phyloP scores from a whole-genome alignment of 164 flowering plant genomes.

The Tinospora cordifolia region DNA sequence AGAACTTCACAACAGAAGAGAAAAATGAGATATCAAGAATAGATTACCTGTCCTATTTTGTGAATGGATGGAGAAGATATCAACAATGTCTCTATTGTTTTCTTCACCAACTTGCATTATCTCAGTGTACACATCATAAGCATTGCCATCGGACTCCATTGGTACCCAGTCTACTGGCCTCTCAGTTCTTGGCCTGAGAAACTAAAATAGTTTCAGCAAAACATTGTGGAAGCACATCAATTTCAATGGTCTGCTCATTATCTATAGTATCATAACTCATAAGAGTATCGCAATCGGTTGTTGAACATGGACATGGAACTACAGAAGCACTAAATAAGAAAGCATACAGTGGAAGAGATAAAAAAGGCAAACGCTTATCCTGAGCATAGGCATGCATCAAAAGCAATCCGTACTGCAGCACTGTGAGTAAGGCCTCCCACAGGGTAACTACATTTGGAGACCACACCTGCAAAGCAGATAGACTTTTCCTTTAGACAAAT shows the following conservation, averaged over 20 bases:
- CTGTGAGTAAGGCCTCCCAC: slow-evolving; percentile 81
- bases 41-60: slow-evolving; percentile 30
- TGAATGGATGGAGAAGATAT: slow-evolving; percentile 71
- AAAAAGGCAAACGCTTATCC: slow-evolving; percentile 87
- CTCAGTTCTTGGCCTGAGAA: slow-evolving; percentile 41
- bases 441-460: slow-evolving; percentile 70
- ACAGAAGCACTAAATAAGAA: background rate
- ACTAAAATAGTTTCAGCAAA: slow-evolving; percentile 10
- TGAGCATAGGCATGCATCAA: slow-evolving; percentile 89
- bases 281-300: background rate
- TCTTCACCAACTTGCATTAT: slow-evolving; percentile 29
- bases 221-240: background rate
- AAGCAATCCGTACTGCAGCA: slow-evolving; percentile 68
- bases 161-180: slow-evolving; percentile 96
- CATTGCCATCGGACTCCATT: slow-evolving; percentile 31
- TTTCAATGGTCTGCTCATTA: slow-evolving; percentile 1
- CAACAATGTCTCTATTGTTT: slow-evolving; percentile 41
- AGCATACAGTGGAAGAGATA: slow-evolving; percentile 78
- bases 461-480: slow-evolving; percentile 57
- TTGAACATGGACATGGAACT: slow-evolving; percentile 1
- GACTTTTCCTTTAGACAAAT: background rate
- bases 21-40: background rate
- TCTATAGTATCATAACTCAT: slow-evolving; percentile 3
- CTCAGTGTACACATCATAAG: slow-evolving; percentile 27
- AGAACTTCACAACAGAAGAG: background rate